These are phyloP conservation scores for Ehretia macrophylla DNA, from an alignment of 257 asterid species.

Conservation along the genomic window DNA sequence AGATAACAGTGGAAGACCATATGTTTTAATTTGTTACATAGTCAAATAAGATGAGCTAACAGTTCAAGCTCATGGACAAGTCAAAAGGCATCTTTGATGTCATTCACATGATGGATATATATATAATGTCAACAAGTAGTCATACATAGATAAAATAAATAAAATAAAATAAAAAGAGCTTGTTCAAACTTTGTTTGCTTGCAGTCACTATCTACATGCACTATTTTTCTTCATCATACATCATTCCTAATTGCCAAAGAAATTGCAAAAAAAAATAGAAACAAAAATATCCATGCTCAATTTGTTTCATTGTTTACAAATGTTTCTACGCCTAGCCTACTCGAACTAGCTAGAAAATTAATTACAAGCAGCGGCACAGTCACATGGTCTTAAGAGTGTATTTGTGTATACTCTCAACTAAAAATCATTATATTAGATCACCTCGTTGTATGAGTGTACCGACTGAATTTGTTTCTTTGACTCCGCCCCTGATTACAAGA, in stretches of 20 bases:
- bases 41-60: neutral
- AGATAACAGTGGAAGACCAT: neutral
- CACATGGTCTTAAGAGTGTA: no score
- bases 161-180: no score
- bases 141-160: no score
- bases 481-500: neutral
- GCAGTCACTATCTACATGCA: conserved; percentile 7
- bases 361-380: no score
- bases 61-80: neutral
- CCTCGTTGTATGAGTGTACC: no score
- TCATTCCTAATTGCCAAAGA: neutral
- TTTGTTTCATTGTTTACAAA: neutral
- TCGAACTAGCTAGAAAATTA: no score
- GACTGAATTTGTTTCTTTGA: no score
- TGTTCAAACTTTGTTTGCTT: neutral
- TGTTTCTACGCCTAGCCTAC: neutral
- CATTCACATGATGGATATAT: neutral
- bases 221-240: conserved; percentile 10
- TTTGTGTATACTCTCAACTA: no score
- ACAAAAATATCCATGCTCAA: neutral
- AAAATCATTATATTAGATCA: neutral
- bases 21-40: neutral
- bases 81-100: neutral
- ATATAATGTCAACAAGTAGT: neutral
- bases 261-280: neutral